These are phyloP conservation scores for Primulina huaijiensis DNA, from an alignment of 257 asterid species.

Conservation along the genomic window DNA sequence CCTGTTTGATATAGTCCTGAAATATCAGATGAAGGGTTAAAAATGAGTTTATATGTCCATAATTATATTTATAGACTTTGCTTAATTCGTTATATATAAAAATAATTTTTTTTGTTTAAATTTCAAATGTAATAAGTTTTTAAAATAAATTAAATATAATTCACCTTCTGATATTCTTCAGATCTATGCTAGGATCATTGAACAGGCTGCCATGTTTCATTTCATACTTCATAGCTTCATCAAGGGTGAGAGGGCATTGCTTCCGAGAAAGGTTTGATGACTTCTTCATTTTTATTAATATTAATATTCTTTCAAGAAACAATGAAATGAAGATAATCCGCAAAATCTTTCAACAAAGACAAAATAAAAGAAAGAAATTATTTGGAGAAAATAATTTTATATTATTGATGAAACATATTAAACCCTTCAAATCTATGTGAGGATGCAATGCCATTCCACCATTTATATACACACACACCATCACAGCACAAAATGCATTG, in stretches of 20 bases:
- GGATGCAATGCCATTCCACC: neutral
- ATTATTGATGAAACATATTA: too few relatives aligned
- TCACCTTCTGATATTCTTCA: conserved; percentile 47
- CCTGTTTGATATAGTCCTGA: conserved; percentile 30
- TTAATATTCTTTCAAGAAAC: too few relatives aligned
- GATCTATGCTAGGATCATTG: conserved; percentile 27
- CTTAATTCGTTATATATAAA: too few relatives aligned
- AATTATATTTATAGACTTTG: too few relatives aligned
- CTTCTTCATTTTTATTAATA: neutral
- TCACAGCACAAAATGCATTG: neutral
- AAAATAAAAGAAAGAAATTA: too few relatives aligned
- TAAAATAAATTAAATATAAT: neutral
- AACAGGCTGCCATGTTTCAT: conserved; percentile 24
- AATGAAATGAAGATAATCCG: too few relatives aligned
- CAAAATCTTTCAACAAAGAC: too few relatives aligned
- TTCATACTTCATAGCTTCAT: neutral
- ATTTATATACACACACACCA: neutral
- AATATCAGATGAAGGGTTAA: too few relatives aligned
- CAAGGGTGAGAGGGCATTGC: neutral
- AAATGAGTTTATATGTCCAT: too few relatives aligned
- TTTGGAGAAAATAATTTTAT: too few relatives aligned
- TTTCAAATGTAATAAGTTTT: too few relatives aligned
- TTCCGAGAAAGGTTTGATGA: neutral
- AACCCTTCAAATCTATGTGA: neutral
- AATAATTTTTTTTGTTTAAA: too few relatives aligned